A percentile compares a stretch with the other conserved stretches of the same genome.
phyloP scores from a whole-genome alignment of 2,329 filamentous ascomycete genomes.

The Colletotrichum sp. region DNA sequence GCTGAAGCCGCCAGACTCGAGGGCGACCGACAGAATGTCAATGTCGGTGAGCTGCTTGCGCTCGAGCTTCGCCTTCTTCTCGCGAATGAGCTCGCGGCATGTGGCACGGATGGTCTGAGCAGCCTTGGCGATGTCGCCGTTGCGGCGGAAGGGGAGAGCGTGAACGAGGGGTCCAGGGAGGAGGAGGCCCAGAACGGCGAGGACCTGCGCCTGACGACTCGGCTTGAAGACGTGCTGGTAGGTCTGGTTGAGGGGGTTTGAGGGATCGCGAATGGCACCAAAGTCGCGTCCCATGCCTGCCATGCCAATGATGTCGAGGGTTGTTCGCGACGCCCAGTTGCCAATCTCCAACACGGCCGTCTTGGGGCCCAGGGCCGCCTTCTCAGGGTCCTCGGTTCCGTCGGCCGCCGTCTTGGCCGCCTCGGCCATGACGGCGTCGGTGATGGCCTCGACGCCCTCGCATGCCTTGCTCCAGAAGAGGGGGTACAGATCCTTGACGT shows the following conservation, averaged over 20 bases:
- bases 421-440: slow-evolving; percentile 35
- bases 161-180: slow-evolving; percentile 67
- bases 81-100: slow-evolving; percentile 70
- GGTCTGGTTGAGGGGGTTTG: slow-evolving; percentile 61
- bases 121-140: slow-evolving; percentile 65
- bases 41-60: slow-evolving; percentile 56
- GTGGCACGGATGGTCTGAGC: slow-evolving; percentile 65
- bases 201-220: slow-evolving; percentile 52
- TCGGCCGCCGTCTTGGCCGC: slow-evolving; percentile 36
- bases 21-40: slow-evolving; percentile 82
- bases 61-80: slow-evolving; percentile 66
- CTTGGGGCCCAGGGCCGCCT: slow-evolving; percentile 23
- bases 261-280: slow-evolving; percentile 64
- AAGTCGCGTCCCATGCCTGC: slow-evolving; percentile 78
- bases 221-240: slow-evolving; percentile 64
- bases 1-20: slow-evolving; percentile 76
- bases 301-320: slow-evolving; percentile 77
- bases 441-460: slow-evolving; percentile 70
- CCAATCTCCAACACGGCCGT: slow-evolving; percentile 55
- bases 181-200: slow-evolving; percentile 66
- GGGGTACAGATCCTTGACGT: slow-evolving; percentile 84
- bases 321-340: slow-evolving; percentile 69
- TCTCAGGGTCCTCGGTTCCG: slow-evolving; percentile 27
- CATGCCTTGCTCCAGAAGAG: slow-evolving; percentile 81
- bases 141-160: slow-evolving; percentile 72